These are phyloP conservation scores for Cryptococcus maquisensis DNA, from an alignment of 1,284 basidiomycete genomes.

Conservation along the genomic window DNA sequence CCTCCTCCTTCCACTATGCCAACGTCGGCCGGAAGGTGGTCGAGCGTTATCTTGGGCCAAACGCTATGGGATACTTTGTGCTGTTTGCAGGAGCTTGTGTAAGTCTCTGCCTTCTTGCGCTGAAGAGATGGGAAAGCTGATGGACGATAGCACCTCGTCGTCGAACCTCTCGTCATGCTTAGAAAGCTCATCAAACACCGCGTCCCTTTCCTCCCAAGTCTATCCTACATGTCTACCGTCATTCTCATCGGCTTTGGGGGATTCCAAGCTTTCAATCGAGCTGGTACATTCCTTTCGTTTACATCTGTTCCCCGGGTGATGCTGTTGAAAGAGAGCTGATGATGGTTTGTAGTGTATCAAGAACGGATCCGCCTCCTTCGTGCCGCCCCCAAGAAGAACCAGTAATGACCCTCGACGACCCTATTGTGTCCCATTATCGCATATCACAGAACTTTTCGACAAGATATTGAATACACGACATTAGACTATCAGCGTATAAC, in stretches of 20 bases:
- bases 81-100: conserved; percentile 27
- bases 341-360: conserved; percentile 1
- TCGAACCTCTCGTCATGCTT: conserved; percentile 16
- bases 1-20: background rate
- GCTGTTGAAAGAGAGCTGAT: background rate
- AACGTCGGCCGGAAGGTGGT: conserved; percentile 5
- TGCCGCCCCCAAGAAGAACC: conserved; percentile 5
- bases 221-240: conserved; percentile 28
- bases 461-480: background rate
- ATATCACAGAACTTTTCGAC: background rate
- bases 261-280: conserved; percentile 34
- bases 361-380: conserved; percentile 9
- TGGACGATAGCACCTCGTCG: conserved; percentile 13
- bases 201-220: conserved; percentile 13
- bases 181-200: conserved; percentile 11
- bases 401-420: background rate
- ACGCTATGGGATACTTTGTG: conserved; percentile 14
- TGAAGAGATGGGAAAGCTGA: background rate
- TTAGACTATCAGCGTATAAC: too few relatives aligned
- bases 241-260: conserved; percentile 29
- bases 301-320: background rate
- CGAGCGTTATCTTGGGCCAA: conserved; percentile 13
- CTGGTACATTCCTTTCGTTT: conserved; percentile 20
- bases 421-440: background rate
- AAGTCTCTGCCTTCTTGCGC: conserved; percentile 9